These are phyloP conservation scores for Saturnispora dispora DNA, from an alignment of 805 yeast species.

Conservation along the genomic window DNA sequence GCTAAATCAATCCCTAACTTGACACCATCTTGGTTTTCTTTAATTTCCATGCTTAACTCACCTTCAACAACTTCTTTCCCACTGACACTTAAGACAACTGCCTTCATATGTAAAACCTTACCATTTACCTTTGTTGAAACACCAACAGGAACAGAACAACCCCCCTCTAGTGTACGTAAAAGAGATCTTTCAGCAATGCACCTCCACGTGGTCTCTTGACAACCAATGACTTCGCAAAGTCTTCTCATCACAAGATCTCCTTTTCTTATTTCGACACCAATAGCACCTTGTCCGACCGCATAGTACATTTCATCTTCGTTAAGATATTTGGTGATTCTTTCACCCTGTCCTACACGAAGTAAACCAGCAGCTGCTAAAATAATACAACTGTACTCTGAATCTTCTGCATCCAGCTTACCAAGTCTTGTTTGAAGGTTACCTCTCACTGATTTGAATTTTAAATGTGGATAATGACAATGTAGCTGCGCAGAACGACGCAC, in stretches of 20 bases:
- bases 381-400: conserved; percentile 51
- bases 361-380: conserved; percentile 92
- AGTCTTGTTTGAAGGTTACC: conserved; percentile 80
- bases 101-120: conserved; percentile 44
- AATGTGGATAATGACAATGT: conserved; percentile 64
- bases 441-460: conserved; percentile 74
- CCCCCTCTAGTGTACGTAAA: conserved; percentile 88
- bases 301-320: conserved; percentile 77
- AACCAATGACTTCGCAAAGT: conserved; percentile 57
- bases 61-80: conserved; percentile 66
- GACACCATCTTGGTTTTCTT: conserved; percentile 50
- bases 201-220: conserved; percentile 56
- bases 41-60: conserved; percentile 30
- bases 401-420: conserved; percentile 65
- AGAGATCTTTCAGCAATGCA: conserved; percentile 85
- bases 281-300: conserved; percentile 98
- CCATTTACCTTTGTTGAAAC: conserved; percentile 45
- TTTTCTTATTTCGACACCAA: conserved; percentile 82
- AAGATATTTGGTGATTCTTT: conserved; percentile 65
- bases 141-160: conserved; percentile 97
- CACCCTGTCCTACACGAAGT: conserved; percentile 57
- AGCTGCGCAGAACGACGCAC: conserved; percentile 91
- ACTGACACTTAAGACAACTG: conserved; percentile 76
- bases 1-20: conserved; percentile 66
- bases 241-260: conserved; percentile 50